These are phyloP conservation scores for Stylosanthes scabra DNA, from an alignment of 331 rosid species.

Conservation along the genomic window DNA sequence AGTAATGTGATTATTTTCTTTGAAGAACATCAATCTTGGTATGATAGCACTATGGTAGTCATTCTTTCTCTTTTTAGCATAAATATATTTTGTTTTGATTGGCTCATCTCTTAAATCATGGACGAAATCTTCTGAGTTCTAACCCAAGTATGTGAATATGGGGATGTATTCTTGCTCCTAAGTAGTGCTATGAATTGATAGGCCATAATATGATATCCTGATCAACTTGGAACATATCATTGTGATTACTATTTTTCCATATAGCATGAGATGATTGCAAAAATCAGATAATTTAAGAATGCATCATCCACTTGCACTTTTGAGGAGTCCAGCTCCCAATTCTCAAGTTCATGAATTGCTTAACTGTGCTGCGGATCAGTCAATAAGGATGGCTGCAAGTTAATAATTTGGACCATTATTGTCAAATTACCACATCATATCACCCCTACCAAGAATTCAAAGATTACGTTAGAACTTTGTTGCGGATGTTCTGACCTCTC, in stretches of 20 bases:
- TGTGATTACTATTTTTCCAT: background rate
- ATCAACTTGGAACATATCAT: background rate
- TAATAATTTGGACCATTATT: background rate
- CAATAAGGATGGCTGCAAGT: background rate
- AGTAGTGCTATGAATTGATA: background rate
- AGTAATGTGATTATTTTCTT: conserved; percentile 1
- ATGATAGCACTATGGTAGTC: background rate
- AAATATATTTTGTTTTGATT: background rate
- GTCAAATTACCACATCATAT: background rate
- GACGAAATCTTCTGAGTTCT: background rate
- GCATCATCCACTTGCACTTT: background rate
- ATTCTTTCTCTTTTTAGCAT: conserved; percentile 20
- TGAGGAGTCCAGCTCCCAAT: background rate
- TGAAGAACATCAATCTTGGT: conserved; percentile 15
- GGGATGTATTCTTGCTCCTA: background rate
- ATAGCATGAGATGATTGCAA: conserved; percentile 11
- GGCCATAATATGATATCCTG: conserved; percentile 1
- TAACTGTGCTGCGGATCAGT: background rate
- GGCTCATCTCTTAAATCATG: background rate
- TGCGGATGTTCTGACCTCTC: background rate
- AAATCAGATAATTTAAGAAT: conserved; percentile 10
- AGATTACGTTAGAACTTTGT: background rate
- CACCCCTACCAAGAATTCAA: background rate
- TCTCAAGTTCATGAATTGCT: background rate
- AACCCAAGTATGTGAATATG: background rate